Evolutionary conservation across 192 early-diverging fungal species (phyloP), one percentile per base, ranked within the genome.

Genomic region (Coemansia interrupta): DNA sequence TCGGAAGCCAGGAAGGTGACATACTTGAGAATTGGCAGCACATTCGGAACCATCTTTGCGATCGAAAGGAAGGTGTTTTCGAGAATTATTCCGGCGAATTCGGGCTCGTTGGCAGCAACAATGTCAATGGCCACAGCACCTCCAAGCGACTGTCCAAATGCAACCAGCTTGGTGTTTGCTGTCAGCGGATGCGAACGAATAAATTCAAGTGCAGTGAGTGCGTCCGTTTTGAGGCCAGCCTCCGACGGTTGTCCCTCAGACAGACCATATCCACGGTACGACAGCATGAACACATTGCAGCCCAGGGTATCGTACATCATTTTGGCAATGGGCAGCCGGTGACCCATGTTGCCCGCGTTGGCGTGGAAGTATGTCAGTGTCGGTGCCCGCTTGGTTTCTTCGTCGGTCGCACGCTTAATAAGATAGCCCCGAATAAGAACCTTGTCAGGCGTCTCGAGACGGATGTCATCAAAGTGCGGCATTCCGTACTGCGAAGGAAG

Each of bases 331-430:
- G 94, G 95, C 53, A 99, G 80, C 13, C 97, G 83, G 68, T 99
- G 95, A 38, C 97, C 96, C 90, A 97, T 93, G 69, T 99, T 99
- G 26, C 97, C 97, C 17, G 97, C 97, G 62, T 99, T 99, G 24
- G 95, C 94, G 64, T 99, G 96, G 54, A 90, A 90, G 60, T 92
- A 95, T 5, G 97, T 58, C 40, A 99, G 68, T 1, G 93, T 97
- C 29, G 89, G 83, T 15, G 84, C 76, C 1, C 45, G 58, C 28
- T 67, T 82, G 8, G 86, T 82, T 20, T 73, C 73, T 12, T 81
- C 77, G 42, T 84, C 83, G 19, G 80, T 76, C 0, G 68, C 60
- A 18, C 80, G 76, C 58, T 83, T 80, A 58, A 93, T 96, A 56
- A 90, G 58, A 70, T 93, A 96, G 2, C 84, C 89, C 36, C 80